Conservation (phyloP, 179 eudicot species). For the Patellifolia procumbens region DNA sequence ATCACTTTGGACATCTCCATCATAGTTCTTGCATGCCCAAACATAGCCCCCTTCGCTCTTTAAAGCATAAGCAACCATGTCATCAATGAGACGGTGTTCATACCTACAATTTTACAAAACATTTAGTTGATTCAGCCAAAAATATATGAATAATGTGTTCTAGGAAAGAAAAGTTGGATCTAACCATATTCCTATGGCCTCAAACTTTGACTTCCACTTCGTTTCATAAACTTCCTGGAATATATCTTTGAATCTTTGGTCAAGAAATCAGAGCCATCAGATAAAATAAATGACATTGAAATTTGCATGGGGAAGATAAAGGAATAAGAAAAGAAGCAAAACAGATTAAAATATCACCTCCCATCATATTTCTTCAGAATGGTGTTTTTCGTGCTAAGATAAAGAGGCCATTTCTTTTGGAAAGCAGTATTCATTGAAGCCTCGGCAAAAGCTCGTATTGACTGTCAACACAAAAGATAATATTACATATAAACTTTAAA, state of each 20-base stretch:
- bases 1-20: slow-evolving; percentile 99
- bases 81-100: slow-evolving; percentile 98
- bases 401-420: slow-evolving; percentile 94
- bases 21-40: slow-evolving; percentile 99
- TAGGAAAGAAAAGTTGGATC: slow-evolving; percentile 10
- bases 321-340: neutral
- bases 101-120: slow-evolving; percentile 48
- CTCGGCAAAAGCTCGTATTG: slow-evolving; percentile 82
- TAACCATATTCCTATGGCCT: slow-evolving; percentile 84
- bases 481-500: neutral
- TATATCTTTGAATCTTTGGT: slow-evolving; percentile 89
- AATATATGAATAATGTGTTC: neutral
- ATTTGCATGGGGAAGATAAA: neutral
- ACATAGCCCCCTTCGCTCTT: slow-evolving; percentile 98
- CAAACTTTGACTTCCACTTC: slow-evolving; percentile 83
- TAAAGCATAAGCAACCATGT: slow-evolving; percentile 98
- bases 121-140: slow-evolving; percentile 31
- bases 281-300: neutral
- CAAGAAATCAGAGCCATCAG: neutral
- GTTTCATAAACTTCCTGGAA: slow-evolving; percentile 95
- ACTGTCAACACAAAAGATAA: slow-evolving; percentile 42
- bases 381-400: slow-evolving; percentile 97
- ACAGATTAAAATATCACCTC: slow-evolving; percentile 46
- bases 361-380: slow-evolving; percentile 98
- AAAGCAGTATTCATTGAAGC: slow-evolving; percentile 87